Evolutionary conservation across 2,329 filamentous ascomycete genomes (phyloP).

Genomic region (Cercospora zeina): DNA sequence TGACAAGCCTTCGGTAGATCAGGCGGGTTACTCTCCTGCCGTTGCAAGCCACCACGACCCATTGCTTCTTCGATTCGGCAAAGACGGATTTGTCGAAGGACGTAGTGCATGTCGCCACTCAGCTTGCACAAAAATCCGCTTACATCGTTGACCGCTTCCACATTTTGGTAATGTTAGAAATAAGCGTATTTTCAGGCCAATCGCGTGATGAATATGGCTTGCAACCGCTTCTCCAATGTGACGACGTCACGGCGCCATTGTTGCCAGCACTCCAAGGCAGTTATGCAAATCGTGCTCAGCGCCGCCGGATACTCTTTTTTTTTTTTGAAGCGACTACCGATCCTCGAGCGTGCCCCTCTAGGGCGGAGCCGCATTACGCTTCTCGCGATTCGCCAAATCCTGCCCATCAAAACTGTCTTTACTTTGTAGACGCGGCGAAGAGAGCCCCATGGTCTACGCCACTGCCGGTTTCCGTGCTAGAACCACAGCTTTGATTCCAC

Average conservation of each 20-base stretch:
- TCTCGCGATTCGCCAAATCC: neutral
- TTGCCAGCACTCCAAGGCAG: neutral
- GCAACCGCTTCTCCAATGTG: neutral
- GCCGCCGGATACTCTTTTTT: neutral
- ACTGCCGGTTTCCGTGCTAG: neutral
- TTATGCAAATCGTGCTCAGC: neutral
- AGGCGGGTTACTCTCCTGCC: neutral
- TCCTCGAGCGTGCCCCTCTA: neutral
- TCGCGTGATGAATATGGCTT: neutral
- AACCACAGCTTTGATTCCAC: neutral
- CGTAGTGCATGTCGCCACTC: neutral
- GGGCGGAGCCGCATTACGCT: neutral
- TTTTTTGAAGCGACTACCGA: neutral
- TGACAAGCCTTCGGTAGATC: constrained; percentile 7
- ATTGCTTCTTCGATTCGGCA: constrained; percentile 5
- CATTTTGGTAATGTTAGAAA: constrained; percentile 3
- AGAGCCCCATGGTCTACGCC: neutral
- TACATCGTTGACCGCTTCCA: neutral
- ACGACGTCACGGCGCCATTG: neutral
- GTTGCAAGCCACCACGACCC: neutral
- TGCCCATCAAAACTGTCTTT: neutral
- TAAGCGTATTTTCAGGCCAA: constrained; percentile 1
- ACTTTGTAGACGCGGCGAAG: neutral
- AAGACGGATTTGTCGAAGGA: neutral
- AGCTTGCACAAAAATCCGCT: neutral